These are phyloP conservation scores for Aspergillus unguis DNA, from an alignment of 2,329 filamentous ascomycete genomes.

Conservation along the genomic window DNA sequence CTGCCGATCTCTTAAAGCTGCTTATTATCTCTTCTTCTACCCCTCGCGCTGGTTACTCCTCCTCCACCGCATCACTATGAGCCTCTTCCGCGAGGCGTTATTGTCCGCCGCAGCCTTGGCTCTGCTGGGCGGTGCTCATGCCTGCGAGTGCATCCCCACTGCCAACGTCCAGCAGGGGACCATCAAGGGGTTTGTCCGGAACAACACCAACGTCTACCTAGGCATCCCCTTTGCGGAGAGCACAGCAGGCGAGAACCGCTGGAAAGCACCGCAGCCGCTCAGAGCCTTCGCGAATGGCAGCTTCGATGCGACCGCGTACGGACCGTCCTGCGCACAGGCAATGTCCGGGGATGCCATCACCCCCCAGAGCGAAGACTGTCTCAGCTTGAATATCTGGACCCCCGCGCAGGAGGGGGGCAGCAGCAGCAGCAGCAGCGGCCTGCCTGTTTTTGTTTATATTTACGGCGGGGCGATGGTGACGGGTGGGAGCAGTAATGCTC, in stretches of 20 bases:
- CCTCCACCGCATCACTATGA: constrained; percentile 10
- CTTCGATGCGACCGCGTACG: constrained; percentile 20
- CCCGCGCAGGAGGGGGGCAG: constrained; percentile 3
- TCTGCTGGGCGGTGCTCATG: constrained; percentile 9
- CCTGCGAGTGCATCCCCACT: constrained; percentile 3
- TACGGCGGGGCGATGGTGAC: constrained; percentile 62
- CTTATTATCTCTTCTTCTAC: no score
- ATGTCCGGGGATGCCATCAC: constrained; percentile 23
- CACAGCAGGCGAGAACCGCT: constrained; percentile 21
- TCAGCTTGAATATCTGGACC: constrained; percentile 23
- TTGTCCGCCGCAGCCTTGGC: constrained; percentile 15
- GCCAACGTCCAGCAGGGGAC: constrained; percentile 20
- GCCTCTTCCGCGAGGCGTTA: constrained; percentile 6
- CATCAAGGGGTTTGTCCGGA: constrained; percentile 23
- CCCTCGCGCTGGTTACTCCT: no score
- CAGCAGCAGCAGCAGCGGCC: background rate
- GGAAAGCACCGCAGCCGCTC: constrained; percentile 20
- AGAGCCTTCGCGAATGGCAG: constrained; percentile 6
- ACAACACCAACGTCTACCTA: constrained; percentile 25
- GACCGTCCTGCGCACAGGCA: constrained; percentile 21
- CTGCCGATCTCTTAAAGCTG: no score
- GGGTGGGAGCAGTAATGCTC: constrained; percentile 22
- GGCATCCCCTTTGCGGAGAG: constrained; percentile 23
- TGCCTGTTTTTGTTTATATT: constrained; percentile 48
- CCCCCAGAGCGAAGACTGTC: constrained; percentile 22